A percentile compares a stretch with the other conserved stretches of the same genome.
Evolutionary conservation across 108 stramenopile species (phyloP).

Genomic region (Pinguiococcus pyrenoidosus): DNA sequence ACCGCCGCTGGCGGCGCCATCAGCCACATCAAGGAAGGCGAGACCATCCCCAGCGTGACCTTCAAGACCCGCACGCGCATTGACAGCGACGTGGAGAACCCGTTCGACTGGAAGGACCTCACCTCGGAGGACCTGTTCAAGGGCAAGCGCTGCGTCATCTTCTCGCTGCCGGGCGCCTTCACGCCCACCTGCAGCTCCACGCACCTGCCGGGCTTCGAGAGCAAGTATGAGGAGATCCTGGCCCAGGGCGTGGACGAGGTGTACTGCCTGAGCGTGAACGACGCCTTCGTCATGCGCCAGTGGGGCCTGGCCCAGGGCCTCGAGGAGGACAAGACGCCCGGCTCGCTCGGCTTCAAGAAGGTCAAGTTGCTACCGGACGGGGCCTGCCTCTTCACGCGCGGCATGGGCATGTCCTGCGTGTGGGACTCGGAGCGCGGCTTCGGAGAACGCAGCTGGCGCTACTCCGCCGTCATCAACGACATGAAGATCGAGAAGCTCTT

Average conservation of each 20-base stretch:
- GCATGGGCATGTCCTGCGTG: conserved; percentile 41
- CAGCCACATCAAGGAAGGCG: conserved; percentile 30
- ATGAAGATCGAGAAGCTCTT: conserved; percentile 15
- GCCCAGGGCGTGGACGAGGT: conserved; percentile 29
- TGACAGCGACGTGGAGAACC: conserved; percentile 23
- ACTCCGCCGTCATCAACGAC: conserved; percentile 40
- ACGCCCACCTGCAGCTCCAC: conserved; percentile 36
- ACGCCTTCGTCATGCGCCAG: conserved; percentile 34
- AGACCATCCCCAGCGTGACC: conserved; percentile 29
- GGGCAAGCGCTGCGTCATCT: conserved; percentile 39
- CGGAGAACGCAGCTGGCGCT: conserved; percentile 43
- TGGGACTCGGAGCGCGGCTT: conserved; percentile 40
- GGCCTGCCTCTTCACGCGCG: conserved; percentile 34
- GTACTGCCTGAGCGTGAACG: conserved; percentile 33
- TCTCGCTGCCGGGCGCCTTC: conserved; percentile 29
- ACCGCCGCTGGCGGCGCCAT: not conserved
- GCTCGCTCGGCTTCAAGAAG: conserved; percentile 30
- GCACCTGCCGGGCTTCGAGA: conserved; percentile 46
- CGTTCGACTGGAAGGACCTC: conserved; percentile 43
- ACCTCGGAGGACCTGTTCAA: conserved; percentile 32
- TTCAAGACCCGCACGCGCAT: conserved; percentile 38
- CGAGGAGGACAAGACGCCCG: conserved; percentile 36
- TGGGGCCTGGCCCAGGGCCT: conserved; percentile 15
- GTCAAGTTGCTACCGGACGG: conserved; percentile 48
- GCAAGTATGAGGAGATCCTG: conserved; percentile 32